phyloP scores from a whole-genome alignment of 495 filamentous ascomycete genomes.

The Jackrogersella minutella region DNA sequence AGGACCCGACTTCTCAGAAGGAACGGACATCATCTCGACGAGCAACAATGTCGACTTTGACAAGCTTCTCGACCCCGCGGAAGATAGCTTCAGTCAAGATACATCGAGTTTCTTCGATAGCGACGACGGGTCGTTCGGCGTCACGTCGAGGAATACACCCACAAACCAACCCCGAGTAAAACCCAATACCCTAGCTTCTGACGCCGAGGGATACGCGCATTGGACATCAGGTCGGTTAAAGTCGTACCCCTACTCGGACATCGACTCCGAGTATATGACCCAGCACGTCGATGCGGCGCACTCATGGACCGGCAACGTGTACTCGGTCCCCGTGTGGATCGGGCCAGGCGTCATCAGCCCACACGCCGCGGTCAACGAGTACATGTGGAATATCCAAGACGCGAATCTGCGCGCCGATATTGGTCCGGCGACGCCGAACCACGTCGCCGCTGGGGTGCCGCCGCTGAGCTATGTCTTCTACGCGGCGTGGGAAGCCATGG shows the following conservation, averaged over 20 bases:
- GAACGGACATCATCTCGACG: conserved; percentile 23
- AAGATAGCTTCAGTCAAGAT: conserved; percentile 41
- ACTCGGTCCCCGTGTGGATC: conserved; percentile 49
- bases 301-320: conserved; percentile 40
- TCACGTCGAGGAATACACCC: conserved; percentile 2
- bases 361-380: conserved; percentile 47
- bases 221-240: conserved; percentile 41
- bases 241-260: conserved; percentile 40
- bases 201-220: conserved; percentile 12
- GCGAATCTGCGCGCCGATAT: conserved; percentile 34
- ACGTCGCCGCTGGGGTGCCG: conserved; percentile 54
- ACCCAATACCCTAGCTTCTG: not conserved
- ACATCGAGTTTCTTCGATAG: conserved; percentile 41
- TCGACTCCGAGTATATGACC: conserved; percentile 31
- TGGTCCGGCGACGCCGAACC: conserved; percentile 50
- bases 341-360: conserved; percentile 40
- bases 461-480: conserved; percentile 46
- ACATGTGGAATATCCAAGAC: conserved; percentile 49
- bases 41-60: conserved; percentile 40
- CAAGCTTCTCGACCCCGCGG: conserved; percentile 39
- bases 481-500: conserved; percentile 53
- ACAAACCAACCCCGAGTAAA: not conserved
- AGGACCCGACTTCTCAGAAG: conserved; percentile 44
- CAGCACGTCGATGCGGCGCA: conserved; percentile 23
- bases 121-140: conserved; percentile 24